Evolutionary conservation across 192 early-diverging fungal genomes (phyloP).

Genomic region (Geranomyces michiganensis): DNA sequence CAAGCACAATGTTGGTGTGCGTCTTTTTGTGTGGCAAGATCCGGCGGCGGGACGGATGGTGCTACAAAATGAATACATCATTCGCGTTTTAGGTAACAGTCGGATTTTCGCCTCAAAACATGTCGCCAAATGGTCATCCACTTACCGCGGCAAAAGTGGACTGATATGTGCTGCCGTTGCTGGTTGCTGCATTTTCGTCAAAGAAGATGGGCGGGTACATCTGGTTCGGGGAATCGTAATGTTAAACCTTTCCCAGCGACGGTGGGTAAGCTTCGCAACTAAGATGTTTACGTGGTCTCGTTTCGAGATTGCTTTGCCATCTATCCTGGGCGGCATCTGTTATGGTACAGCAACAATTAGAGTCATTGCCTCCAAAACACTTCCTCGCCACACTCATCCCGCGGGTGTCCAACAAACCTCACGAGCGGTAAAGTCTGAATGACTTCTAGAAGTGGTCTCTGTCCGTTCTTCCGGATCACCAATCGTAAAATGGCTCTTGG

Average conservation of each 20-base stretch:
- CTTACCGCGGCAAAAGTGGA: neutral
- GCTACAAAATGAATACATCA: neutral
- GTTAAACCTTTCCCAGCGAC: neutral
- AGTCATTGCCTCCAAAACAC: too few species aligned
- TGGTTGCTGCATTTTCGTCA: neutral
- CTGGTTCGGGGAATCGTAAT: neutral
- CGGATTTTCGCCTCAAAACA: neutral
- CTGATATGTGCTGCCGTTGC: neutral
- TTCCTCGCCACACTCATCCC: neutral
- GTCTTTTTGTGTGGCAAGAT: conserved; percentile 6
- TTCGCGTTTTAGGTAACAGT: neutral
- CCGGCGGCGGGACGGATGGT: neutral
- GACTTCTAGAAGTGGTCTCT: neutral
- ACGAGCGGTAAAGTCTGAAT: neutral
- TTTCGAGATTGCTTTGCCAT: neutral
- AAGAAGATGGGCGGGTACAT: conserved; percentile 6
- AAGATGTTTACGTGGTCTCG: neutral
- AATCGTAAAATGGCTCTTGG: neutral
- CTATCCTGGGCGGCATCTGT: neutral
- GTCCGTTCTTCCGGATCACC: neutral
- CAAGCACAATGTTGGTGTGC: conserved; percentile 5
- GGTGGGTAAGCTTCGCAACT: neutral
- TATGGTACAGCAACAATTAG: too few species aligned
- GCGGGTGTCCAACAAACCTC: neutral
- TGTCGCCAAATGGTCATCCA: too few species aligned